Evolutionary conservation across 2,329 filamentous ascomycete genomes (phyloP), one percentile per base, ranked within the genome.

Genomic region (Aspergillus sp.): DNA sequence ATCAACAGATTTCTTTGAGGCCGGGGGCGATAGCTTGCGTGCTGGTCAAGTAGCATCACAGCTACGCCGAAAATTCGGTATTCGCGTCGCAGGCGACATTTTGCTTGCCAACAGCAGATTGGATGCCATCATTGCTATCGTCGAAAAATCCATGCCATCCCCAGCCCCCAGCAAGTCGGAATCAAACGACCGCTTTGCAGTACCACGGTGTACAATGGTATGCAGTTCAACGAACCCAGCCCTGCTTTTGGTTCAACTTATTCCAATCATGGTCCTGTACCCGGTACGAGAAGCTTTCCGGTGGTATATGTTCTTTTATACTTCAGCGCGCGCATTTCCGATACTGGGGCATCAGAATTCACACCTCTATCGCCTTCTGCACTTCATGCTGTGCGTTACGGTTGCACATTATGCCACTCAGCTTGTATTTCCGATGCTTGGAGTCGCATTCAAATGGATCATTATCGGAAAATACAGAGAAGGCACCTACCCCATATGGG

Each of bases 401-500:
- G 64, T 78, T 21, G 73, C 78, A 7, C 72, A 75, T 5, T 29
- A 76, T 4, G 58, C 72, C 4, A 72, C 75, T 4, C 65, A 71
- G 14, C 61, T 73, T 2, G 54, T 77, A 5, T 65, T 71, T 5
- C 81, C 81, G 0, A 63, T 77, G 21, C 36, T 77, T 19, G 80
- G 75, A n/a, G 81, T 84, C 20, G 38, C 68, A 2, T 70, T 75
- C 45, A 84, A 84, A 61, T 84, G 81, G 81, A 42, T 78, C 5
- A 70, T 84, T 47, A 78, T 84, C 40, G 81, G 81, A 10, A 74
- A 75, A 1, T 78, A 81, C 61, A 71, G 69, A 32, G 74, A 80
- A 60, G 81, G 81, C 0, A 62, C 82, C 2, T 83, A 80, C 58
- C 81, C 81, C 2, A 84, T 84, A 81, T 84, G 81, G 81, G 80